Evolutionary conservation across 2,329 filamentous ascomycete species (phyloP), one percentile per base, ranked within the genome.

Genomic region (Sporothrix euskadiensis): DNA sequence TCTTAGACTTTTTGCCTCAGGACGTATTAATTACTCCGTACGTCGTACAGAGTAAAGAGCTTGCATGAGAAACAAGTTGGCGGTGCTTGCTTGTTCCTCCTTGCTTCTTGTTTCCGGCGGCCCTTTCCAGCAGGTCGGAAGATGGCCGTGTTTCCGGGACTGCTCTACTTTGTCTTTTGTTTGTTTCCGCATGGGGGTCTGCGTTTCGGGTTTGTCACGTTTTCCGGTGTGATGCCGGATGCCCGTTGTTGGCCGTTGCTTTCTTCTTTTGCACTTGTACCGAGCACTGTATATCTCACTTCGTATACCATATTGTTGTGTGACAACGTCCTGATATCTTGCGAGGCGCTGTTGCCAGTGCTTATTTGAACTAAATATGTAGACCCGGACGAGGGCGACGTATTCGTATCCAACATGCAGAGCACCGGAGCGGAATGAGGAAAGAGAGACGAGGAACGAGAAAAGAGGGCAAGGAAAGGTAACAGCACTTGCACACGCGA

Each of bases 31-130:
- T 26, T 26, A 26, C 26, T 26, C 26, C 26, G n/a, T n/a, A n/a
- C n/a, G n/a, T 26, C 26, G 26, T 26, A 26, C 26, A 26, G 26
- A 26, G 26, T 26, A 47, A 71, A 59, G 69, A 71, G 69, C 54
- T 47, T 71, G 69, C 54, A 71, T 71, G 54, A 71, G 39, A 47
- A 44, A 30, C 49, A 69, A 9, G 9, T 56, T 56, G 41, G 44
- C 4, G 49, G 10, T 44, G 52, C 44, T 47, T 69, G 65, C n/a
- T 49, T n/a, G 52, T 14, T 9, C 52, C 26, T 41, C n/a, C 39
- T 69, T 56, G 47, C 73, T 71, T 65, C 73, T 32, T 44, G 49
- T 56, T 71, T 71, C 61, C 73, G 49, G 69, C 61, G 54, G 57
- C 41, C 59, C n/a, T 65, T 26, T 63, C 39, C 63, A 71, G 39